Base-by-base conservation (phyloP, 257 asterid genomes). In the Anisodus acutangulus region DNA sequence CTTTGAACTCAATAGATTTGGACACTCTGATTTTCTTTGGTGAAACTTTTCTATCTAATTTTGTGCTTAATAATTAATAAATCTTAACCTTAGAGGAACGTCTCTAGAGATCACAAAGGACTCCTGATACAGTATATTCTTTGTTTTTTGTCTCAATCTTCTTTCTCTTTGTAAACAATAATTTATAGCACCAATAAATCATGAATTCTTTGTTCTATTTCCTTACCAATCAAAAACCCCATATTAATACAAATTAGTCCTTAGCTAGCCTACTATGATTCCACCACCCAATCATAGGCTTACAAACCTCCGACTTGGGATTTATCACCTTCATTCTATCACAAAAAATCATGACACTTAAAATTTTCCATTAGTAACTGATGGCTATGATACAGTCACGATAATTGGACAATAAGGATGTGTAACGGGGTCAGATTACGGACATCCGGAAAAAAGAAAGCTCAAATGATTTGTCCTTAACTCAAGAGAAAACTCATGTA, bases 1-100 rank as follows among this genome's bases (percentile, higher is more conserved):
- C 64, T 26, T 31, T 78, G 81, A 26, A 78, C 57, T 8, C 81
- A 78, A 78, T 53, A 53, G 8, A 53, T 55, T 78, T 78, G 22
- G 15, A 12, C 11, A 3, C 41, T 26, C 43, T 11, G 35, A 49
- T 6, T 49, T 39, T 26, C 81, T 13, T 53, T 4, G 78, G 82
- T 78, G 49, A 78, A 53, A 47, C 64, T 78, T 74, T 78, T 26
- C 64, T 13, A 78, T 64, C 64, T 26, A 53, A 31, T 53, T 51
- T 31, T 15, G 64, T 51, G 64, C 64, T 26, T 53, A 12, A 12
- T 5, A 49, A 74, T 31, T 31, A 31, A 72, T n/a, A 47, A 72
- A 47, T 12, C 55, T 11, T 72, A 9, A n/a, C 47, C 59, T 47
- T 47, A 19, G 41, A 31, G 35, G 35, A 31, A 60, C 3, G 19